phyloP scores from a whole-genome alignment of 805 yeast species.

The Suhomyces sp. region DNA sequence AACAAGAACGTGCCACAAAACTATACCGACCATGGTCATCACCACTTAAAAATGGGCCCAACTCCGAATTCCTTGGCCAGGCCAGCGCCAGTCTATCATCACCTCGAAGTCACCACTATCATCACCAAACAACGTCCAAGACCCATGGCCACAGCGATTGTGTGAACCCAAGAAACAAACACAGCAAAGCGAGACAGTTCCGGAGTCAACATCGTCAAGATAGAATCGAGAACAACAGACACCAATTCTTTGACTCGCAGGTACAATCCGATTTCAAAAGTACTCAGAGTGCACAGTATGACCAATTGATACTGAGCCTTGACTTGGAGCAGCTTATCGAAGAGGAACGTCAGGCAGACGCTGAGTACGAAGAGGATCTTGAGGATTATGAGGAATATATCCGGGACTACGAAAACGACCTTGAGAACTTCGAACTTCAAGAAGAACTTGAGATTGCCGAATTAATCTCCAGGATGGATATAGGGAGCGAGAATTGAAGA shows the following conservation, averaged over 20 bases:
- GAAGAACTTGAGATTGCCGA: slow-evolving; percentile 16
- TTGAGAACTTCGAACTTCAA: slow-evolving; percentile 16
- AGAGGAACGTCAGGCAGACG: slow-evolving; percentile 18
- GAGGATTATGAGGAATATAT: slow-evolving; percentile 14
- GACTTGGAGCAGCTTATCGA: slow-evolving; percentile 22
- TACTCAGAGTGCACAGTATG: slow-evolving; percentile 11
- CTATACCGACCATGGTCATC: slow-evolving; percentile 17
- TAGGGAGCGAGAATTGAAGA: too few species aligned
- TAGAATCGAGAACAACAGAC: slow-evolving; percentile 16
- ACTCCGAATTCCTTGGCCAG: too few species aligned
- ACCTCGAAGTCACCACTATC: background rate
- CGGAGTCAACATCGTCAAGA: slow-evolving; percentile 27
- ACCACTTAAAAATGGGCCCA: slow-evolving; percentile 1
- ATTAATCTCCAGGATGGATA: slow-evolving; percentile 10
- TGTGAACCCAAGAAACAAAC: slow-evolving; percentile 21
- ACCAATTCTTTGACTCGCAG: slow-evolving; percentile 18
- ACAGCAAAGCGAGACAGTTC: slow-evolving; percentile 21
- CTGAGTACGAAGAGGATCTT: slow-evolving; percentile 5
- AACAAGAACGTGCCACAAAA: slow-evolving; percentile 16
- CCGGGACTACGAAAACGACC: slow-evolving; percentile 15
- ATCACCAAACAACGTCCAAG: background rate
- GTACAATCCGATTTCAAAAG: slow-evolving; percentile 1
- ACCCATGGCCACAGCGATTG: slow-evolving; percentile 8
- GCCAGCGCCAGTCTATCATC: slow-evolving; percentile 4
- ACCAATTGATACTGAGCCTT: slow-evolving; percentile 14